Evolutionary conservation across 257 asterid species (phyloP).

Genomic region (Solanum boliviense): DNA sequence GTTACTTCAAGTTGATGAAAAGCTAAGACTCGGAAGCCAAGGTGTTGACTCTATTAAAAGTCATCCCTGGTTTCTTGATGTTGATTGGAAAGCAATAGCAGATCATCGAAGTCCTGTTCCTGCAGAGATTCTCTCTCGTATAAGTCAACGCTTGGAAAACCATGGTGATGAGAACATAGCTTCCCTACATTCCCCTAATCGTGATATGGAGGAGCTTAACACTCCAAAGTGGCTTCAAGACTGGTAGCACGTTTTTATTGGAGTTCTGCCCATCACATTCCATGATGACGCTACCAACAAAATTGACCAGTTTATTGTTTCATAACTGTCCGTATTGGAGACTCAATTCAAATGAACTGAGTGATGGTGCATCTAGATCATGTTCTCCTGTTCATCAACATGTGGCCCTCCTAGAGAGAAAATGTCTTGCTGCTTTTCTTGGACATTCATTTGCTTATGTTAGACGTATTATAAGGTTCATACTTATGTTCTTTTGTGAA

Average conservation of each 20-base stretch:
- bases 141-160: constrained; percentile 43
- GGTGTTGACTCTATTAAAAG: constrained; percentile 53
- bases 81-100: constrained; percentile 65
- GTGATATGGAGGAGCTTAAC: constrained; percentile 44
- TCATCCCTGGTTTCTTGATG: constrained; percentile 72
- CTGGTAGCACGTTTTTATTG: constrained; percentile 33
- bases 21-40: constrained; percentile 70
- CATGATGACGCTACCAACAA: neutral
- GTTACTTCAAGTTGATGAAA: constrained; percentile 83
- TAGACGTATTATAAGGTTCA: neutral
- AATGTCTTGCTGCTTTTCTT: neutral
- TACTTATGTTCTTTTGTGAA: neutral
- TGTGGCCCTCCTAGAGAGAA: neutral
- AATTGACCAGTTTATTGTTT: neutral
- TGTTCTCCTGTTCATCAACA: neutral
- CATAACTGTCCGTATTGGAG: neutral
- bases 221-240: constrained; percentile 82
- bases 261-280: neutral
- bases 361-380: neutral
- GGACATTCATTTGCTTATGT: neutral
- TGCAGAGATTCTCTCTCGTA: constrained; percentile 44
- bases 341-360: neutral
- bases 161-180: constrained; percentile 28
- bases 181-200: constrained; percentile 29
- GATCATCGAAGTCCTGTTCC: constrained; percentile 38